These are phyloP conservation scores for Chalaropsis ovoidea DNA, from an alignment of 2,329 filamentous ascomycete species.

Conservation along the genomic window DNA sequence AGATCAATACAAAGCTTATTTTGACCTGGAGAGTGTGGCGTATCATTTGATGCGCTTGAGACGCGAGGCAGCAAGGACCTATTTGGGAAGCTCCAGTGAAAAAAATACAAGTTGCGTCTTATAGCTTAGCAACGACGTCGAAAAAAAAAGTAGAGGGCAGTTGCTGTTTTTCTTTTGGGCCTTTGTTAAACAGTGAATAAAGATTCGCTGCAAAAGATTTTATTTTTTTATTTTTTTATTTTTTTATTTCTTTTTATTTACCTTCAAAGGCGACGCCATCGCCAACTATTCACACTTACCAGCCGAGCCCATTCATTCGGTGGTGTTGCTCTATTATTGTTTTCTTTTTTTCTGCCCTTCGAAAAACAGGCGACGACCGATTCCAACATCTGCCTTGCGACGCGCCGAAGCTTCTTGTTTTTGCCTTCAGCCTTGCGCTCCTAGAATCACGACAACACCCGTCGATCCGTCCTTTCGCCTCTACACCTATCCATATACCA, in stretches of 20 bases:
- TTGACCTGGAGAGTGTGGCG: slow-evolving; percentile 14
- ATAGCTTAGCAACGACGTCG: background rate
- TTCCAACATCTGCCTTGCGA: background rate
- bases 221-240: background rate
- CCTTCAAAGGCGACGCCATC: background rate
- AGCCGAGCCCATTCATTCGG: background rate
- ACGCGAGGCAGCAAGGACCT: slow-evolving; percentile 17
- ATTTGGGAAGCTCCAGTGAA: background rate
- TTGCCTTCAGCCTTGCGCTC: slow-evolving; percentile 20
- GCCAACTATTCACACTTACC: background rate
- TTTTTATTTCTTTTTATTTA: background rate
- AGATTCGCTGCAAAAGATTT: background rate
- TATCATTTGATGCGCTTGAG: background rate
- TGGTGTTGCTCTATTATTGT: slow-evolving; percentile 1
- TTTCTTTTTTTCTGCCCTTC: background rate
- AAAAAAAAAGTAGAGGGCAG: slow-evolving; percentile 3
- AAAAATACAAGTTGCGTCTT: background rate
- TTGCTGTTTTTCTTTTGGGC: slow-evolving; percentile 2
- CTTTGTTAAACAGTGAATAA: background rate
- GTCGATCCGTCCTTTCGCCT: background rate
- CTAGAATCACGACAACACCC: slow-evolving; percentile 6
- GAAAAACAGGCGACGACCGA: background rate
- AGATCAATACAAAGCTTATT: background rate
- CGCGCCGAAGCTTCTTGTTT: slow-evolving; percentile 6
- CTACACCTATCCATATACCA: slow-evolving; percentile 17